A percentile compares a stretch with the other conserved stretches of the same genome.
Conservation (phyloP, 805 yeast species). For the Candida dendrica region DNA sequence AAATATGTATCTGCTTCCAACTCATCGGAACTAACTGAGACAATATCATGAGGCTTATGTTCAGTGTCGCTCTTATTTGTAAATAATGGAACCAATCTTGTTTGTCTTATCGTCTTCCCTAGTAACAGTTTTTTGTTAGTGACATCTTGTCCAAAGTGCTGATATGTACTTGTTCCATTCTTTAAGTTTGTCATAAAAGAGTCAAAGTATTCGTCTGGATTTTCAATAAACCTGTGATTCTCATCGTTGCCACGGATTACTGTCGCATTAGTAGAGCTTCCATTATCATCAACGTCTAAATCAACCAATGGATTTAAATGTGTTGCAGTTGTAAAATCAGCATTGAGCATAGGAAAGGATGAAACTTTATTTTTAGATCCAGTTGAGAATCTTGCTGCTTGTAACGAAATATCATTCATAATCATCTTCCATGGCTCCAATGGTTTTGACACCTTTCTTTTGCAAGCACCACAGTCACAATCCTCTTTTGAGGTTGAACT, state of each 20-base stretch:
- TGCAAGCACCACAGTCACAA: no score
- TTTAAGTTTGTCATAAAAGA: neutral
- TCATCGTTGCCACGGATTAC: neutral
- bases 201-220: neutral
- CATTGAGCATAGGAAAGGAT: conserved; percentile 11
- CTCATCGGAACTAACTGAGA: conserved; percentile 6
- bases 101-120: neutral
- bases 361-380: neutral
- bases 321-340: conserved; percentile 19
- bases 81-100: neutral
- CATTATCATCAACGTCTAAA: neutral
- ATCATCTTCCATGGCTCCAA: conserved; percentile 23
- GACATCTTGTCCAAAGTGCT: neutral
- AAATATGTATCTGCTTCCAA: conserved; percentile 1
- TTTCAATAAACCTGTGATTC: neutral
- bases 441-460: neutral
- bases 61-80: neutral
- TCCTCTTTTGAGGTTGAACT: no score
- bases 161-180: neutral
- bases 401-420: conserved; percentile 29
- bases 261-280: no score
- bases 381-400: conserved; percentile 28
- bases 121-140: neutral
- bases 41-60: neutral
- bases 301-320: conserved; percentile 4